Evolutionary conservation across 768 basidiomycete genomes (phyloP).

Genomic region (Tulasnella sp.): DNA sequence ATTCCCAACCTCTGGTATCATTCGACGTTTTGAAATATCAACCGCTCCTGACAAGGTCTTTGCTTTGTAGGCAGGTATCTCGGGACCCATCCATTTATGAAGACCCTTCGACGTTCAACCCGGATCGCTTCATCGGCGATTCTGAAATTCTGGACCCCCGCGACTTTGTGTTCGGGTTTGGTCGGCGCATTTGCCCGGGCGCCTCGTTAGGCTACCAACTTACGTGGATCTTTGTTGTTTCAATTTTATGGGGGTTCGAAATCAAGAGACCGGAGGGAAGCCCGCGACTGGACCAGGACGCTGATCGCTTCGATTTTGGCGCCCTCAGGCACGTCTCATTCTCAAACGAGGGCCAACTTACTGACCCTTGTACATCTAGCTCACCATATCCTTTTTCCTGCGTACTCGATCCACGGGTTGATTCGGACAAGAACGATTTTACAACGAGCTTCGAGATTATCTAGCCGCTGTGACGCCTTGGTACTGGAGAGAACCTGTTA

Average conservation of each 20-base stretch:
- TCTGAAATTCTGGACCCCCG: not conserved
- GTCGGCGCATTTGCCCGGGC: slow-evolving; percentile 9
- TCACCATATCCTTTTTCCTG: not conserved
- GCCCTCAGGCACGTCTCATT: not conserved
- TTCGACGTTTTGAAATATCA: not conserved
- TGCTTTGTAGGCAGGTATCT: not conserved
- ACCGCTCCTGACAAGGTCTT: not conserved
- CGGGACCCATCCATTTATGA: not conserved
- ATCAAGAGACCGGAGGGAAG: not conserved
- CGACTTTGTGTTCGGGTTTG: not conserved
- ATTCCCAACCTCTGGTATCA: not conserved
- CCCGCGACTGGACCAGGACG: not conserved
- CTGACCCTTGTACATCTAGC: not conserved
- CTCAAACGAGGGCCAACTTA: not conserved
- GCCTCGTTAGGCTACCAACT: not conserved
- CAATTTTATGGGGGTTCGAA: not conserved
- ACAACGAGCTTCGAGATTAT: not conserved
- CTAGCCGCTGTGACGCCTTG: too few species aligned
- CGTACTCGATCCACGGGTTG: not conserved
- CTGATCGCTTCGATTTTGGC: not conserved
- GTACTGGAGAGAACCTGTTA: too few species aligned
- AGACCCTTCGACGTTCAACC: not conserved
- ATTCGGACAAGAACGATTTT: not conserved
- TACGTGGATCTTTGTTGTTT: not conserved
- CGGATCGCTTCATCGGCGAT: not conserved